phyloP scores from a whole-genome alignment of 1,284 basidiomycete genomes.

The Leccinum griseonigrum region DNA sequence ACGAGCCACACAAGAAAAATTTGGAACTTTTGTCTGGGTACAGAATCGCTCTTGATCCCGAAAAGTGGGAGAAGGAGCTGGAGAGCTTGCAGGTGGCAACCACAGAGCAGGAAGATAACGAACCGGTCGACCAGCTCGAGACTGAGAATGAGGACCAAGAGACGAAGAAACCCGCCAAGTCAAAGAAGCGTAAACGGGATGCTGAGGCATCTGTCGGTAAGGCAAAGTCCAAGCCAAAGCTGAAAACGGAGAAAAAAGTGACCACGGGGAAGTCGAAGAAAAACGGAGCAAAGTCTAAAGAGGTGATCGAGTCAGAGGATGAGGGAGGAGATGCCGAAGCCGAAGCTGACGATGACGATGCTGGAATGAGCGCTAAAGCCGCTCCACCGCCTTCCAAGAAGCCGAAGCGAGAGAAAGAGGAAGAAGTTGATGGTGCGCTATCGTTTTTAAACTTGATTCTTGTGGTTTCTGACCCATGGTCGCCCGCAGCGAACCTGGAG shows the following conservation, averaged over 20 bases:
- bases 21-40: constrained; percentile 81
- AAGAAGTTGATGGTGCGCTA: constrained; percentile 50
- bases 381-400: constrained; percentile 68
- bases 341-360: constrained; percentile 45
- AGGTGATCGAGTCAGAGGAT: constrained; percentile 72
- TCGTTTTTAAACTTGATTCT: constrained; percentile 4
- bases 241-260: constrained; percentile 39
- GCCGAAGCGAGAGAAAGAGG: constrained; percentile 61
- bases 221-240: constrained; percentile 37
- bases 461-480: constrained; percentile 10
- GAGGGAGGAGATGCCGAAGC: constrained; percentile 35
- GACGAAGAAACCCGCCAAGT: constrained; percentile 52
- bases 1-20: constrained; percentile 70
- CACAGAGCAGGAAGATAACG: constrained; percentile 59
- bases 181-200: constrained; percentile 63
- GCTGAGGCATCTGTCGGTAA: constrained; percentile 41
- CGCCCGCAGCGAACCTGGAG: constrained; percentile 41
- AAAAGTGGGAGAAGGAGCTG: constrained; percentile 67
- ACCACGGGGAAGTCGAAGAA: constrained; percentile 45
- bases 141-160: constrained; percentile 46
- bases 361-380: constrained; percentile 52
- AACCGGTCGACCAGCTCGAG: constrained; percentile 66
- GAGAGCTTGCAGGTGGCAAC: constrained; percentile 44
- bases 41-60: constrained; percentile 79
- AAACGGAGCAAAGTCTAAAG: constrained; percentile 62